phyloP scores from a whole-genome alignment of 257 asterid genomes.

The Gynochthodes officinalis region DNA sequence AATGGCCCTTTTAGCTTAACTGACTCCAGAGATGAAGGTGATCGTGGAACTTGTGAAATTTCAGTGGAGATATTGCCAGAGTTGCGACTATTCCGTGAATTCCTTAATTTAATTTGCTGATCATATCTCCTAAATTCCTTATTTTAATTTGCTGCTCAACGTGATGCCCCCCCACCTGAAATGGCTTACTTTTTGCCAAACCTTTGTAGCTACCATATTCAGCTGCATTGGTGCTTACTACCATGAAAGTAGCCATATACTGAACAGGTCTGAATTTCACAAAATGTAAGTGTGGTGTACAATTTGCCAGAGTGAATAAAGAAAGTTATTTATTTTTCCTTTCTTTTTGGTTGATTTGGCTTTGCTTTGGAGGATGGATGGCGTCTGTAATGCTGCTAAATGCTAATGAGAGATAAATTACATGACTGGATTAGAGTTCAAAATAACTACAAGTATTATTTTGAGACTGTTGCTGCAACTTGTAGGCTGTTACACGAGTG shows the following conservation, averaged over 20 bases:
- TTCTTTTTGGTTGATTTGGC: background rate
- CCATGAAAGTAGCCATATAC: no score
- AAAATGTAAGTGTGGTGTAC: no score
- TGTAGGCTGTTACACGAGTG: constrained; percentile 84
- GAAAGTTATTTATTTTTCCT: background rate
- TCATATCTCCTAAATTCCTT: no score
- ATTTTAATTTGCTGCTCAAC: no score
- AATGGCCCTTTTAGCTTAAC: background rate
- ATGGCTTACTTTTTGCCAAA: no score
- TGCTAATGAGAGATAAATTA: background rate
- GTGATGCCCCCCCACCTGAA: no score
- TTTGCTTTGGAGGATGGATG: background rate
- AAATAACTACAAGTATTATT: background rate
- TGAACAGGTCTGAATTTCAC: no score
- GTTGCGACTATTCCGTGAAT: background rate
- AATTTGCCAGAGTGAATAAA: background rate
- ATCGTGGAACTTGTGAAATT: background rate
- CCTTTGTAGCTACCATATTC: no score
- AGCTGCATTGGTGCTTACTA: no score
- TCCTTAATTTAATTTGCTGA: background rate
- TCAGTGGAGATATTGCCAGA: background rate
- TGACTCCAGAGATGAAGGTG: background rate
- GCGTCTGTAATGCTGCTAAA: background rate
- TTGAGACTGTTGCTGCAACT: constrained; percentile 14
- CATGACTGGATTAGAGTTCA: background rate